Percentiles rank a stretch among this genome's conserved stretches.
Evolutionary conservation across 768 basidiomycete species (phyloP).

Genomic region (Trametes sanguinea): DNA sequence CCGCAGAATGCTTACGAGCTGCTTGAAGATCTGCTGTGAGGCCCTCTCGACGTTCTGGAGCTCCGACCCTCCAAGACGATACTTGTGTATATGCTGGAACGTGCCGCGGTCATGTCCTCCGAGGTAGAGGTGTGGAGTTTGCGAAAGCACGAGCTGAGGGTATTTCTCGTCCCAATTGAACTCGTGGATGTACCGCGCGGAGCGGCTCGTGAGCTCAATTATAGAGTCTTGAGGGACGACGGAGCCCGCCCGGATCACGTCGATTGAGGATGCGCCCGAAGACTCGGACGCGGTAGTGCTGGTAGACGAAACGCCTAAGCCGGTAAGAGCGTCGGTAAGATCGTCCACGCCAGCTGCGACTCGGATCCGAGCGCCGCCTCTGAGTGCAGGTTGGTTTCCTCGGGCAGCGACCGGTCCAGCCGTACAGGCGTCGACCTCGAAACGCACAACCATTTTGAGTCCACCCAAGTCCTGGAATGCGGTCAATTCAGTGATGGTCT

Average conservation of each 20-base stretch:
- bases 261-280: conserved; percentile 17
- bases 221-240: conserved; percentile 39
- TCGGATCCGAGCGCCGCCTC: too few species aligned
- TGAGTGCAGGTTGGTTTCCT: not conserved
- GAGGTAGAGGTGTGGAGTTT: conserved; percentile 61
- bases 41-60: conserved; percentile 27
- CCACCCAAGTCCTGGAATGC: conserved; percentile 24
- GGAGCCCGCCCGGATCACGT: conserved; percentile 29
- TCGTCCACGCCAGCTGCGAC: conserved; percentile 21
- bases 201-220: conserved; percentile 33
- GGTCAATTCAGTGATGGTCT: too few species aligned
- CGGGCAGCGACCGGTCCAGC: not conserved
- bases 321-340: conserved; percentile 24
- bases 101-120: conserved; percentile 57
- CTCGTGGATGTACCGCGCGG: conserved; percentile 15
- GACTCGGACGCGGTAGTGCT: not conserved
- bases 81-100: conserved; percentile 54
- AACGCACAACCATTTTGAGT: conserved; percentile 30
- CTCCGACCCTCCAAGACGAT: conserved; percentile 30
- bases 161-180: conserved; percentile 62
- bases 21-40: conserved; percentile 34
- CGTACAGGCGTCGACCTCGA: conserved; percentile 33
- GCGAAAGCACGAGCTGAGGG: conserved; percentile 69
- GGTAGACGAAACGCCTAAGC: conserved; percentile 18
- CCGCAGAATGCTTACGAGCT: conserved; percentile 31